Conservation (phyloP, 176 grass and related monocot species). For the Metroxylon sagu region DNA sequence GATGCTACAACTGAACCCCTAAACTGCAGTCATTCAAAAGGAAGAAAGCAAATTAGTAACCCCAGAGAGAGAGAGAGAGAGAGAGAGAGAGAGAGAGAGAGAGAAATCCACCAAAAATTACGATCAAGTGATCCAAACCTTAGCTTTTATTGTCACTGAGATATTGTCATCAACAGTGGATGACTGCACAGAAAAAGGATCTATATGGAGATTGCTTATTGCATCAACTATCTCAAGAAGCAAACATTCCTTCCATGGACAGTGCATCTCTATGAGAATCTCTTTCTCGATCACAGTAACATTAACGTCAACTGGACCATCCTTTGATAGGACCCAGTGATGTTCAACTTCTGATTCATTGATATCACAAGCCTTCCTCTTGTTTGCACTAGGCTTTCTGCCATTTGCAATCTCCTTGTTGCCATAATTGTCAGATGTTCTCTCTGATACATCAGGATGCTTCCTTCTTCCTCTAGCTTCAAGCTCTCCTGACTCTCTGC, state of each 20-base stretch:
- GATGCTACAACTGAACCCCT: neutral
- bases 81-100: neutral
- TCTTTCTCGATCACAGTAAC: neutral
- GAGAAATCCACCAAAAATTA: neutral
- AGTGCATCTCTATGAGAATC: neutral
- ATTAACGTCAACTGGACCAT: conserved; percentile 3
- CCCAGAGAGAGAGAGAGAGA: neutral
- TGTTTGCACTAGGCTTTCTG: conserved; percentile 26
- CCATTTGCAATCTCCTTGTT: conserved; percentile 15
- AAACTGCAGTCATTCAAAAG: neutral
- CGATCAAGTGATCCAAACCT: neutral
- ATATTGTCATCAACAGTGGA: neutral
- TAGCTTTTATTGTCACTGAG: neutral
- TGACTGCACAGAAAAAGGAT: conserved; percentile 1
- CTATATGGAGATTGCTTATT: neutral
- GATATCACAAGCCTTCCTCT: conserved; percentile 19
- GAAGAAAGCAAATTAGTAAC: neutral
- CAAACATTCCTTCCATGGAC: neutral
- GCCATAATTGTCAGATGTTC: conserved; percentile 38
- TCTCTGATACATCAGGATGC: conserved; percentile 20
- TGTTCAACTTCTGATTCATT: conserved; percentile 18
- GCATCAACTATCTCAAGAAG: neutral
- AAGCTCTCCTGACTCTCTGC: conserved; percentile 3
- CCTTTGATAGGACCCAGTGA: conserved; percentile 28
- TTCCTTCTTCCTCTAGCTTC: conserved; percentile 10